A percentile compares a stretch with the other conserved stretches of the same genome.
Conservation (phyloP, 805 yeast species). For the Barnettozyma wickerhamii region DNA sequence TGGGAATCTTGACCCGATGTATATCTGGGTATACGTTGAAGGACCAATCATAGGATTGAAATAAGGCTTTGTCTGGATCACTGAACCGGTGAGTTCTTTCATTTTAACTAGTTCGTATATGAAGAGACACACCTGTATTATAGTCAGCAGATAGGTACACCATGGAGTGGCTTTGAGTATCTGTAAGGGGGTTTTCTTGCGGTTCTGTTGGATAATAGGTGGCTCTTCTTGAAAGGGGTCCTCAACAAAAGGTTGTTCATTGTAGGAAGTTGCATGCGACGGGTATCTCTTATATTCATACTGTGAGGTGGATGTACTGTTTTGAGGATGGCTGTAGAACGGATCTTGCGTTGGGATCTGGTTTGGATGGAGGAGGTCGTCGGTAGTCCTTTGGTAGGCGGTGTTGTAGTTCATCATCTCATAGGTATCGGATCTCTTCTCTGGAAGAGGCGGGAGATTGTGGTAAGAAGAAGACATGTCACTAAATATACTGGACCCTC, state of each 20-base stretch:
- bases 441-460: background rate
- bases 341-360: background rate
- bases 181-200: background rate
- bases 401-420: constrained; percentile 1
- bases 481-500: background rate
- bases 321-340: background rate
- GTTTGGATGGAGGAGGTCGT: background rate
- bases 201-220: background rate
- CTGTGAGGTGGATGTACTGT: background rate
- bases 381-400: background rate
- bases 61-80: constrained; percentile 64
- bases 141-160: constrained; percentile 24
- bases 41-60: constrained; percentile 82
- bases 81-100: constrained; percentile 57
- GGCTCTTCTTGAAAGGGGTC: constrained; percentile 3
- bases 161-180: constrained; percentile 10
- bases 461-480: background rate
- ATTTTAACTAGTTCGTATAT: constrained; percentile 55
- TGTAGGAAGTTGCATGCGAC: background rate
- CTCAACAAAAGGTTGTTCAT: background rate
- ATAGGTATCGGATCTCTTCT: background rate
- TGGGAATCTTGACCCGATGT: constrained; percentile 65
- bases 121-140: constrained; percentile 51
- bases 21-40: constrained; percentile 57
- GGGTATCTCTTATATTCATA: background rate